Conservation (phyloP, 108 stramenopile species). For the Nitzschia sp. region DNA sequence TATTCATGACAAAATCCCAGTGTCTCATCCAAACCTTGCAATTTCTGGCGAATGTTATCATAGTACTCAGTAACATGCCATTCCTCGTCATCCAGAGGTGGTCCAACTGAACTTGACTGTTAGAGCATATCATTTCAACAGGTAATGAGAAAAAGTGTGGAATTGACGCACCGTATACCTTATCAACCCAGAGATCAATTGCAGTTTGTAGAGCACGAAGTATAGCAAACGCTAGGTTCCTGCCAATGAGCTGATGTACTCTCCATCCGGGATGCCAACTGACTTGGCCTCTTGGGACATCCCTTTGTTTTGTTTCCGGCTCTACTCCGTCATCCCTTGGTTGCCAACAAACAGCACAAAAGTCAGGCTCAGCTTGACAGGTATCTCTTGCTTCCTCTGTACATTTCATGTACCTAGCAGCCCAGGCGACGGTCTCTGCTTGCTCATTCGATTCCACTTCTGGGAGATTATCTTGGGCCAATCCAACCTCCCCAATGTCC, state of each 20-base stretch:
- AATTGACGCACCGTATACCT: constrained; percentile 49
- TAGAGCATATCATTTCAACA: not conserved
- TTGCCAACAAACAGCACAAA: constrained; percentile 68
- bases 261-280: constrained; percentile 77
- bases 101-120: constrained; percentile 42
- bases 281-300: constrained; percentile 32
- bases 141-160: not conserved
- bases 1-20: constrained; percentile 50
- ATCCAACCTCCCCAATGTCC: constrained; percentile 73
- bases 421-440: constrained; percentile 60
- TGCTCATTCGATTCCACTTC: constrained; percentile 49
- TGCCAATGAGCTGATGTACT: constrained; percentile 69
- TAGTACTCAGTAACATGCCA: constrained; percentile 74
- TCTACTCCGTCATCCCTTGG: constrained; percentile 54
- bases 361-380: constrained; percentile 54
- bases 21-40: constrained; percentile 27
- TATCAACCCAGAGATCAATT: constrained; percentile 61
- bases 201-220: constrained; percentile 62
- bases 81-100: constrained; percentile 71
- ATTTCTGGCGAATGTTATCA: constrained; percentile 56
- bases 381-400: constrained; percentile 27
- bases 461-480: constrained; percentile 45
- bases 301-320: constrained; percentile 25
- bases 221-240: constrained; percentile 56
- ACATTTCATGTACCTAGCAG: constrained; percentile 70